Evolutionary conservation across 2,329 filamentous ascomycete species (phyloP).

Genomic region (Trichoderma polysporum): DNA sequence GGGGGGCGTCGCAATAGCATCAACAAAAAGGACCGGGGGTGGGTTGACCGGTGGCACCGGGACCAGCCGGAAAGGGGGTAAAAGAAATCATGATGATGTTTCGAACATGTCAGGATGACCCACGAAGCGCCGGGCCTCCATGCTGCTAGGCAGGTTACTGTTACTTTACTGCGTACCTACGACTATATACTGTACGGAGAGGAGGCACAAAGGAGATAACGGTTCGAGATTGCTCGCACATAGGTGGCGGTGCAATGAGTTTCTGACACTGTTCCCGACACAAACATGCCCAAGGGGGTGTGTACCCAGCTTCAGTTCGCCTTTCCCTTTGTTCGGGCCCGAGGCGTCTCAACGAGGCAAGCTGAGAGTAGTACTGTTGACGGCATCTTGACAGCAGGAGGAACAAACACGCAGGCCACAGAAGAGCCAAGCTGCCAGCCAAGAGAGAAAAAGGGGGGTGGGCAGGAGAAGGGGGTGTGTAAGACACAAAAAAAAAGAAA

Average conservation of each 20-base stretch:
- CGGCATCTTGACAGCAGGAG: not conserved
- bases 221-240: not conserved
- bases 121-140: not conserved
- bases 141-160: not conserved
- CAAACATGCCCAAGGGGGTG: not conserved
- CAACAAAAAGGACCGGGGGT: not conserved
- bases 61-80: constrained; percentile 21
- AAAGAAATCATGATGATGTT: constrained; percentile 15
- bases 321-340: not conserved
- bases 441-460: not conserved
- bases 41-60: constrained; percentile 18
- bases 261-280: not conserved
- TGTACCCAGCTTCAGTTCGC: not conserved
- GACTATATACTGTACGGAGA: too few relatives aligned
- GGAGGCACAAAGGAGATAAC: not conserved
- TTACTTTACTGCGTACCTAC: not conserved
- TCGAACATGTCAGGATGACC: constrained; percentile 21
- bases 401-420: not conserved
- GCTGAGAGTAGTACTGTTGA: not conserved
- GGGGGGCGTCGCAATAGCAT: not conserved
- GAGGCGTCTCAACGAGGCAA: not conserved
- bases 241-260: not conserved
- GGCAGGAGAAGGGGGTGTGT: not conserved
- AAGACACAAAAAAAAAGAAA: not conserved
- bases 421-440: not conserved